phyloP scores from a whole-genome alignment of 2,329 filamentous ascomycete species.

The Fusarium scirpi region DNA sequence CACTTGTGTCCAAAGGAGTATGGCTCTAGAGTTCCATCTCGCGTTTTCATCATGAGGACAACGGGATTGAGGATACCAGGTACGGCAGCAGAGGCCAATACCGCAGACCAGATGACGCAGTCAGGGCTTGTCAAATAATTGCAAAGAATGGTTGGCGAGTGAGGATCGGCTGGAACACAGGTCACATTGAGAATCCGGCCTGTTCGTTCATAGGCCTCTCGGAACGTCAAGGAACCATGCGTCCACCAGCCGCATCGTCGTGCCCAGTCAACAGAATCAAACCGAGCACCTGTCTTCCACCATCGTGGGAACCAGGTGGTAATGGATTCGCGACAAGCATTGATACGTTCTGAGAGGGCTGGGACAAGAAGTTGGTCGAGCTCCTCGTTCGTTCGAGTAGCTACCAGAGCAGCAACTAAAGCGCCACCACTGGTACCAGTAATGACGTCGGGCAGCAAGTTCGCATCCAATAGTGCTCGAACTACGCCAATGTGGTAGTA shows the following conservation, averaged over 20 bases:
- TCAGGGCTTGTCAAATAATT: conserved; percentile 97
- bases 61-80: conserved; percentile 96
- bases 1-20: conserved; percentile 99
- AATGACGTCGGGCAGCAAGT: conserved; percentile 90
- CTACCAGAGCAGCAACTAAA: conserved; percentile 85
- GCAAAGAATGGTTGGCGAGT: conserved; percentile 89
- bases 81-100: conserved; percentile 93
- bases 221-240: conserved; percentile 90
- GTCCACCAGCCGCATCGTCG: conserved; percentile 89
- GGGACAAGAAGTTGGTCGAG: conserved; percentile 87
- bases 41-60: conserved; percentile 89
- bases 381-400: conserved; percentile 92
- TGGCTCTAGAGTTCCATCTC: conserved; percentile 80
- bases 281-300: conserved; percentile 93
- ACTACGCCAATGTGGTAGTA: conserved; percentile 97
- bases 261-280: conserved; percentile 95
- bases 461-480: conserved; percentile 87
- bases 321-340: conserved; percentile 83
- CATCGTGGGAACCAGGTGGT: conserved; percentile 83
- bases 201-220: conserved; percentile 92
- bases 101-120: conserved; percentile 98
- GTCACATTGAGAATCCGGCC: conserved; percentile 95
- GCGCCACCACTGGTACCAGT: conserved; percentile 96
- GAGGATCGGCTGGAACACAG: conserved; percentile 94
- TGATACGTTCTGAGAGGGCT: conserved; percentile 85